These are phyloP conservation scores for Kodamaea alishanica DNA, from an alignment of 1,139 yeast species.

Conservation along the genomic window DNA sequence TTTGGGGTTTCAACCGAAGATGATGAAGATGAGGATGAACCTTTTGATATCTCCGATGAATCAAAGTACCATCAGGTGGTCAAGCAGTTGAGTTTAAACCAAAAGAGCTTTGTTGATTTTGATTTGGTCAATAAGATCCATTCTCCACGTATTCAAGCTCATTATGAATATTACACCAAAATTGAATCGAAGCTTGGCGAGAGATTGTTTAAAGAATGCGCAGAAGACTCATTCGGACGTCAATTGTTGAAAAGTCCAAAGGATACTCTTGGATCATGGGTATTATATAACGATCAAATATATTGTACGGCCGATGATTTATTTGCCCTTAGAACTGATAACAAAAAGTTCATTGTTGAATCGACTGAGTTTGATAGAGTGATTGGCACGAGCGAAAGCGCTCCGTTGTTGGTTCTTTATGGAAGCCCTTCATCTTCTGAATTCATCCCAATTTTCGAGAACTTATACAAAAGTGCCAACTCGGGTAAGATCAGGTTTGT, in stretches of 20 bases:
- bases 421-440: slow-evolving; percentile 46
- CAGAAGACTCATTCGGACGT: slow-evolving; percentile 37
- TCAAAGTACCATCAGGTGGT: slow-evolving; percentile 33
- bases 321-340: slow-evolving; percentile 58
- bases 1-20: slow-evolving; percentile 28
- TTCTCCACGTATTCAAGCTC: slow-evolving; percentile 64
- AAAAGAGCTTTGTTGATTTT: slow-evolving; percentile 38
- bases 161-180: slow-evolving; percentile 49
- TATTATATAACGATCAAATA: slow-evolving; percentile 47
- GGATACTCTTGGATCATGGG: slow-evolving; percentile 40
- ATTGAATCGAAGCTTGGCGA: slow-evolving; percentile 21
- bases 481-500: slow-evolving; percentile 68
- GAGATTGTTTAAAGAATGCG: slow-evolving; percentile 23
- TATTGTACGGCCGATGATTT: slow-evolving; percentile 67
- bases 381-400: slow-evolving; percentile 42
- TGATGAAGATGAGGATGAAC: slow-evolving; percentile 17
- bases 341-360: slow-evolving; percentile 16
- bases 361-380: slow-evolving; percentile 55
- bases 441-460: slow-evolving; percentile 56
- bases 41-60: slow-evolving; percentile 1
- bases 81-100: slow-evolving; percentile 16
- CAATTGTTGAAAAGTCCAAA: slow-evolving; percentile 12
- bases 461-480: slow-evolving; percentile 57
- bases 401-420: slow-evolving; percentile 46
- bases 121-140: slow-evolving; percentile 50